Evolutionary conservation across 805 yeast species (phyloP).

Genomic region (Kazachstania viticola): DNA sequence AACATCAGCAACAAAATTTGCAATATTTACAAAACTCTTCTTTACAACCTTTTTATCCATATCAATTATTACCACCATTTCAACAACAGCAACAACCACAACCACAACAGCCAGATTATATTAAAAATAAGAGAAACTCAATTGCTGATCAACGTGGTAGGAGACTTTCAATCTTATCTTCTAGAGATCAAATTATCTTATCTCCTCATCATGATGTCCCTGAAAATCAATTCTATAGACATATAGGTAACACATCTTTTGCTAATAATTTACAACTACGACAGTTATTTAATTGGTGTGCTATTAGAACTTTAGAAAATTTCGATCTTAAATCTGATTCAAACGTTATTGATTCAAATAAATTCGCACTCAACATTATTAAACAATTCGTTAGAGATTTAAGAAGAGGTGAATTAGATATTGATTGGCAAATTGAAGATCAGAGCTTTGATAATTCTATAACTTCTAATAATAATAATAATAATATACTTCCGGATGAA

Average conservation of each 20-base stretch:
- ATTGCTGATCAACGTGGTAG: constrained; percentile 21
- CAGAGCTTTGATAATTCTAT: constrained; percentile 3
- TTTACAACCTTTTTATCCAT: constrained; percentile 19
- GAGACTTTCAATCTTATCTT: constrained; percentile 20
- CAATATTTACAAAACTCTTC: constrained; percentile 18
- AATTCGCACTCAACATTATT: constrained; percentile 16
- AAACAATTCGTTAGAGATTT: constrained; percentile 23
- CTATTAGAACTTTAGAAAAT: constrained; percentile 16
- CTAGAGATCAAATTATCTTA: constrained; percentile 15
- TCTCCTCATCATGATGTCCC: constrained; percentile 26
- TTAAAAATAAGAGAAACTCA: constrained; percentile 8
- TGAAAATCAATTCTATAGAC: constrained; percentile 23
- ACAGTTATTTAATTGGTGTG: constrained; percentile 26
- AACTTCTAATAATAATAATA: constrained; percentile 9
- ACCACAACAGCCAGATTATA: constrained; percentile 11
- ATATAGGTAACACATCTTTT: constrained; percentile 20
- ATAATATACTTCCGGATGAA: constrained; percentile 9
- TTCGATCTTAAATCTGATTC: constrained; percentile 6
- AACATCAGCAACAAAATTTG: constrained; percentile 10
- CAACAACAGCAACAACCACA: constrained; percentile 17
- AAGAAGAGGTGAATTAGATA: constrained; percentile 14
- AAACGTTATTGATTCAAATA: constrained; percentile 10
- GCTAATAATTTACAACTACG: constrained; percentile 20
- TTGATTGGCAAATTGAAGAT: constrained; percentile 22
- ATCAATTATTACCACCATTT: constrained; percentile 20